Conservation (phyloP, 345 rosid genomes). For the Bruguiera parviflora region DNA sequence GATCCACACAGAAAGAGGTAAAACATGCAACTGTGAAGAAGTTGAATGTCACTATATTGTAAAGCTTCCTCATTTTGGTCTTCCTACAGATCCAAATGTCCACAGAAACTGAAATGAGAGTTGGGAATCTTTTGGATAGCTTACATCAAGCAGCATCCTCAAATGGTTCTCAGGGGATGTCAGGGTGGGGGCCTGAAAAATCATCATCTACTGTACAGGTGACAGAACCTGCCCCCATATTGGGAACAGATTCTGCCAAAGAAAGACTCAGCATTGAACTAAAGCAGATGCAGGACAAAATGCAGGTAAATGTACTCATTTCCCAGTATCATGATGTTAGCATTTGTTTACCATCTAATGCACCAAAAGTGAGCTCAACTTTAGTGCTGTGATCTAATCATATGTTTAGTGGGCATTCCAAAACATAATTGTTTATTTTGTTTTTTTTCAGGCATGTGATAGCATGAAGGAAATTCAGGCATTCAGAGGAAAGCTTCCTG, state of each 20-base stretch:
- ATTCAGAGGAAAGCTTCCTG: constrained; percentile 86
- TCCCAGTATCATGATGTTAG: not conserved
- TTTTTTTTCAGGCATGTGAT: constrained; percentile 46
- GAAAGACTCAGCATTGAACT: constrained; percentile 61
- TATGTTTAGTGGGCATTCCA: not conserved
- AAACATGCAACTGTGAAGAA: constrained; percentile 7
- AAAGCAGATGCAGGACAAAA: constrained; percentile 69
- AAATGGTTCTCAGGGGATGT: constrained; percentile 33
- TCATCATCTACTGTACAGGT: constrained; percentile 29
- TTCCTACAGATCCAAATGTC: constrained; percentile 82
- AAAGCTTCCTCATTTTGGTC: not conserved
- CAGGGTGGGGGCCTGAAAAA: constrained; percentile 36
- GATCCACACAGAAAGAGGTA: constrained; percentile 88
- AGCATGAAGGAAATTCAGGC: constrained; percentile 56
- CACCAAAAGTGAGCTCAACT: constrained; percentile 3
- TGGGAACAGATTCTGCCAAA: constrained; percentile 38
- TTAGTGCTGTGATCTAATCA: not conserved
- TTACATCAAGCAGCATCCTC: constrained; percentile 40
- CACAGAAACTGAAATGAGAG: constrained; percentile 73
- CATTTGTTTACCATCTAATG: constrained; percentile 3
- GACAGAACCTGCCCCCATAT: constrained; percentile 32
- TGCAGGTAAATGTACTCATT: constrained; percentile 42
- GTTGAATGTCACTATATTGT: constrained; percentile 2
- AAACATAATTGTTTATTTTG: constrained; percentile 5
- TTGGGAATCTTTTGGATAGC: constrained; percentile 67